Percentiles rank a stretch among this genome's conserved stretches.
These are phyloP conservation scores for Lactarius pseudohatsudake DNA, from an alignment of 768 basidiomycete species.

Conservation along the genomic window DNA sequence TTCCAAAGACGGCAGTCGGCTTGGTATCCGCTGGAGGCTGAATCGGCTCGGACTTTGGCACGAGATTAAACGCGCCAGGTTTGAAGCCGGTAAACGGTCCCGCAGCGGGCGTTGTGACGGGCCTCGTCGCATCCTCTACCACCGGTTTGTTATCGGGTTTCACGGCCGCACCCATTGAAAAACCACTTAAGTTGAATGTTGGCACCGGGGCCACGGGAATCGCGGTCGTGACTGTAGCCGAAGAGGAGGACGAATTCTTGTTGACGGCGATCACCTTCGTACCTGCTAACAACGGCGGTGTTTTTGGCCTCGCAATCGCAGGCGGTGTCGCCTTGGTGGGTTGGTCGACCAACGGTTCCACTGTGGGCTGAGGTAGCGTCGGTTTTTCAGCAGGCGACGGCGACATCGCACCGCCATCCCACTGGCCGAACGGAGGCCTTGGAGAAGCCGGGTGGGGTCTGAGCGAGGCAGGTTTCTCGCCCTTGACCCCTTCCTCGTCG, in stretches of 20 bases:
- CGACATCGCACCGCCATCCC: slow-evolving; percentile 2
- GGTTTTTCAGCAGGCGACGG: slow-evolving; percentile 15
- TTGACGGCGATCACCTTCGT: background rate
- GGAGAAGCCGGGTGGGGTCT: slow-evolving; percentile 44
- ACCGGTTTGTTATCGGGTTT: slow-evolving; percentile 3
- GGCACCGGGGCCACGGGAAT: background rate
- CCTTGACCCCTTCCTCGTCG: slow-evolving; percentile 43
- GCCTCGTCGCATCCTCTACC: slow-evolving; percentile 1
- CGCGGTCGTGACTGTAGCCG: background rate
- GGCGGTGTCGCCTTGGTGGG: slow-evolving; percentile 21
- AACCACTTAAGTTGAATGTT: background rate
- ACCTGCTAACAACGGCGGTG: slow-evolving; percentile 36
- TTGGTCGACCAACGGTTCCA: slow-evolving; percentile 12
- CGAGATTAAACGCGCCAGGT: slow-evolving; percentile 6
- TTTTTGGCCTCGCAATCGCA: slow-evolving; percentile 45
- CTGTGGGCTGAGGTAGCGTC: slow-evolving; percentile 9
- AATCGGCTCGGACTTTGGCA: slow-evolving; percentile 15
- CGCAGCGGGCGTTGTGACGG: background rate
- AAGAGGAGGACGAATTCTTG: background rate
- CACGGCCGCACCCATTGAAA: slow-evolving; percentile 4
- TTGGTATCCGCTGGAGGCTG: background rate
- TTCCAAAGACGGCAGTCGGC: background rate
- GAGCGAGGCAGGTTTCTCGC: slow-evolving; percentile 31
- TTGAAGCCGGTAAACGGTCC: background rate
- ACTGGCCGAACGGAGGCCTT: slow-evolving; percentile 39